Evolutionary conservation across 225 moss, liverwort and hornwort genomes (phyloP).

Genomic region (Takakia lepidozioides): DNA sequence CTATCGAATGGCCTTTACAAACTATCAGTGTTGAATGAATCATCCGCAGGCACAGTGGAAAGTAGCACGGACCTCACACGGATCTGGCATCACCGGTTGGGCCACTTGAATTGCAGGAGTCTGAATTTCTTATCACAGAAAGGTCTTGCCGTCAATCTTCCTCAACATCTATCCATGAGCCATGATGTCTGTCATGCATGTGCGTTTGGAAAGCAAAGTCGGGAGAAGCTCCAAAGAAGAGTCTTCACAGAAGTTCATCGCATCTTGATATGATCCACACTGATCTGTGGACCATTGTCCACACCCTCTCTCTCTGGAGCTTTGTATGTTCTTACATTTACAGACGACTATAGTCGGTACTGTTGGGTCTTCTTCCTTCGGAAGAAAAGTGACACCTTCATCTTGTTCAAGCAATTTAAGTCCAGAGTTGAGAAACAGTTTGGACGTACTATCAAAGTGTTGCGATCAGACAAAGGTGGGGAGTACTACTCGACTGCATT

Average conservation of each 20-base stretch:
- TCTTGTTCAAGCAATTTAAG: not conserved
- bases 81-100: not conserved
- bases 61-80: not conserved
- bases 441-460: not conserved
- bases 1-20: not conserved
- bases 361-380: not conserved
- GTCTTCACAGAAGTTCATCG: too few relatives aligned
- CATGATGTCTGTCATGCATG: not conserved
- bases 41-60: not conserved
- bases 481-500: slow-evolving; percentile 3
- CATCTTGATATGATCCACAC: not conserved
- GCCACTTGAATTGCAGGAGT: not conserved
- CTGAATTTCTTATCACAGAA: not conserved
- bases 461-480: not conserved
- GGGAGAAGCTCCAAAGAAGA: not conserved
- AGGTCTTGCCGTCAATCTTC: not conserved
- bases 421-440: not conserved
- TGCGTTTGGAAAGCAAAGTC: not conserved
- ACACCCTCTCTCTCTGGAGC: not conserved
- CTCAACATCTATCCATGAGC: not conserved
- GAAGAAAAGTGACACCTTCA: not conserved
- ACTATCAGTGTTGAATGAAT: not conserved
- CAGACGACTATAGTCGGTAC: not conserved
- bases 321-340: not conserved
- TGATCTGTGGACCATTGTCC: not conserved